phyloP scores from a whole-genome alignment of 495 filamentous ascomycete genomes.

The Neurospora tetraspora region DNA sequence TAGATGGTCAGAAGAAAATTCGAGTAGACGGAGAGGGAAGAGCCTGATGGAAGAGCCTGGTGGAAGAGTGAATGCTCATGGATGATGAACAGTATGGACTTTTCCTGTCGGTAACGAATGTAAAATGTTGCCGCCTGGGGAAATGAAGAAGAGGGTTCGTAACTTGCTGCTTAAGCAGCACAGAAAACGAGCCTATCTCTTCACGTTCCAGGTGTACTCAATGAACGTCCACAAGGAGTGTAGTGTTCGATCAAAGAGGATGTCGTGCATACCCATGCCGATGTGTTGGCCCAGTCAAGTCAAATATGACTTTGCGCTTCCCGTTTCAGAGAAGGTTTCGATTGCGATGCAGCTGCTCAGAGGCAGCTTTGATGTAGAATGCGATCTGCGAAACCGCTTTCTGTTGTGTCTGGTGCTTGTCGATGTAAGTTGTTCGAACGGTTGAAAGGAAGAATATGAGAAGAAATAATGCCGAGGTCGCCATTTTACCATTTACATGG shows the following conservation, averaged over 20 bases:
- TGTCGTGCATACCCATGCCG: neutral
- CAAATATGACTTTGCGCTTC: neutral
- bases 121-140: neutral
- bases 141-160: neutral
- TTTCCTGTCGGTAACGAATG: neutral
- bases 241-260: neutral
- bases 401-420: neutral
- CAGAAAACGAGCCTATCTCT: neutral
- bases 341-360: neutral
- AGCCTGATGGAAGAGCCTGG: neutral
- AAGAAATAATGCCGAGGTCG: neutral
- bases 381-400: neutral
- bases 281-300: neutral
- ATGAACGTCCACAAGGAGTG: neutral
- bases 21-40: neutral
- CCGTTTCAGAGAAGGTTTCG: neutral
- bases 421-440: neutral
- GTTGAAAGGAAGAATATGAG: neutral
- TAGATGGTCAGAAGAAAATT: neutral
- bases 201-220: neutral
- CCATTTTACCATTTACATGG: neutral
- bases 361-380: neutral
- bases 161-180: neutral
- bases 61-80: neutral
- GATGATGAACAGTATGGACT: neutral